Percentiles rank a stretch among this genome's conserved stretches.
Conservation (phyloP, 345 rosid species). For the Gossypium ekmanianum region DNA sequence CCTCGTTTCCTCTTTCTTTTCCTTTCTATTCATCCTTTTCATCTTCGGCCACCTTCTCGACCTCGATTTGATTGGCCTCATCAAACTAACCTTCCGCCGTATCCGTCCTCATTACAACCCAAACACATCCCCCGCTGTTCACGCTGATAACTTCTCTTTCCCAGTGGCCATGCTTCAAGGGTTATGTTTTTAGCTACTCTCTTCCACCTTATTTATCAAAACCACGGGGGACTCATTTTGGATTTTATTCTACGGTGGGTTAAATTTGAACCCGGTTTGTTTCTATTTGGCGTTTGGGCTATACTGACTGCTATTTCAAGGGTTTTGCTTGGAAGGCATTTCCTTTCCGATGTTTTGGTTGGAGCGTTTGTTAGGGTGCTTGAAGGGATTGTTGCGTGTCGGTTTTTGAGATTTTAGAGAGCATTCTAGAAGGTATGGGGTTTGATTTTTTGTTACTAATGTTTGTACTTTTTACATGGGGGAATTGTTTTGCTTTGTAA, state of each 20-base stretch:
- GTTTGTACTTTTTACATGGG: background rate
- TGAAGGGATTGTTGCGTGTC: slow-evolving; percentile 55
- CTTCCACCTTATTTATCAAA: slow-evolving; percentile 35
- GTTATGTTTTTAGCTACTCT: slow-evolving; percentile 65
- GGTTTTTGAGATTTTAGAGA: slow-evolving; percentile 34
- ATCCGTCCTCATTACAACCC: slow-evolving; percentile 81
- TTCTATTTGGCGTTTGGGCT: slow-evolving; percentile 56
- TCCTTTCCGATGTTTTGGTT: slow-evolving; percentile 57
- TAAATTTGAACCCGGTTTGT: slow-evolving; percentile 18
- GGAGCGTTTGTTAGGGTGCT: slow-evolving; percentile 62
- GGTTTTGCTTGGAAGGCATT: slow-evolving; percentile 83
- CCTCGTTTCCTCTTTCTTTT: slow-evolving; percentile 48
- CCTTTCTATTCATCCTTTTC: slow-evolving; percentile 48
- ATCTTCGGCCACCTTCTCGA: slow-evolving; percentile 81
- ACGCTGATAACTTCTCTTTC: slow-evolving; percentile 75
- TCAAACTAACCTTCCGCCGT: slow-evolving; percentile 77
- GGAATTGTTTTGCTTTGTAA: background rate
- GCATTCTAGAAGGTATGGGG: slow-evolving; percentile 22
- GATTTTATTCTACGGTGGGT: slow-evolving; percentile 3
- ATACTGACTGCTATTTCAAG: slow-evolving; percentile 57
- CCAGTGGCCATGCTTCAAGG: slow-evolving; percentile 92
- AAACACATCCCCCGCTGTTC: slow-evolving; percentile 64
- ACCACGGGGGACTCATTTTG: slow-evolving; percentile 14
- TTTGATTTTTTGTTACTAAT: background rate
- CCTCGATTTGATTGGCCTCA: slow-evolving; percentile 58